A percentile compares a stretch with the other conserved stretches of the same genome.
Conservation (phyloP, 495 filamentous ascomycete species). For the Aspergillus bridgeri region DNA sequence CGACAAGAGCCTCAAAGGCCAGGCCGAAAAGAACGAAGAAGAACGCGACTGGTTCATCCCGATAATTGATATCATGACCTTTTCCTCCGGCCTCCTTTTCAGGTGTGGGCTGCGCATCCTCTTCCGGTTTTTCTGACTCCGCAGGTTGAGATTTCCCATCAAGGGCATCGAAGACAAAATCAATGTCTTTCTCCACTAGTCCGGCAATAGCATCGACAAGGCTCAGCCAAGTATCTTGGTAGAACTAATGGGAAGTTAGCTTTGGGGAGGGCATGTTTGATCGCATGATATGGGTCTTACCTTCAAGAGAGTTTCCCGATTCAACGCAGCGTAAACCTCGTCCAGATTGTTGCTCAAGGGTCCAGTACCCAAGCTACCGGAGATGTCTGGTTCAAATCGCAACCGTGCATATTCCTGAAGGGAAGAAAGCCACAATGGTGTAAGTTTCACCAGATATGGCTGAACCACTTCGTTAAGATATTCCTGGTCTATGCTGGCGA, state of each 20-base stretch:
- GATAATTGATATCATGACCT: conserved; percentile 84
- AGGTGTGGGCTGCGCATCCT: conserved; percentile 45
- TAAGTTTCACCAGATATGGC: conserved; percentile 83
- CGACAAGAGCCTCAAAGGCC: conserved; percentile 90
- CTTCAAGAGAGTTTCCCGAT: conserved; percentile 85
- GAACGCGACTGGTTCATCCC: conserved; percentile 96
- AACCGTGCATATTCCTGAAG: conserved; percentile 90
- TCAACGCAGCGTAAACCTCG: conserved; percentile 87
- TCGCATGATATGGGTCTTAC: conserved; percentile 30
- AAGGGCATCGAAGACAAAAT: conserved; percentile 93
- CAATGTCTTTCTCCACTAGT: conserved; percentile 94
- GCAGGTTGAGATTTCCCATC: conserved; percentile 65
- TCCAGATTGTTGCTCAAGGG: conserved; percentile 73
- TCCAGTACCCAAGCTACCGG: conserved; percentile 71
- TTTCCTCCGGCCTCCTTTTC: conserved; percentile 46
- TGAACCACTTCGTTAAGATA: conserved; percentile 87
- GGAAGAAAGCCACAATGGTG: conserved; percentile 90
- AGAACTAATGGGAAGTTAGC: conserved; percentile 60
- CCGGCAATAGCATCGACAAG: conserved; percentile 97
- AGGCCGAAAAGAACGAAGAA: conserved; percentile 98
- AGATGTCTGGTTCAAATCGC: conserved; percentile 95
- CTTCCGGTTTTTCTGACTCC: conserved; percentile 17
- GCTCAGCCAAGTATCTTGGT: conserved; percentile 96
- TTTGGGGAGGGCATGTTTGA: not conserved
- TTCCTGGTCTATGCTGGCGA: conserved; percentile 88